Conservation (phyloP, 208 protist species). For the Borovskyia barvae region DNA sequence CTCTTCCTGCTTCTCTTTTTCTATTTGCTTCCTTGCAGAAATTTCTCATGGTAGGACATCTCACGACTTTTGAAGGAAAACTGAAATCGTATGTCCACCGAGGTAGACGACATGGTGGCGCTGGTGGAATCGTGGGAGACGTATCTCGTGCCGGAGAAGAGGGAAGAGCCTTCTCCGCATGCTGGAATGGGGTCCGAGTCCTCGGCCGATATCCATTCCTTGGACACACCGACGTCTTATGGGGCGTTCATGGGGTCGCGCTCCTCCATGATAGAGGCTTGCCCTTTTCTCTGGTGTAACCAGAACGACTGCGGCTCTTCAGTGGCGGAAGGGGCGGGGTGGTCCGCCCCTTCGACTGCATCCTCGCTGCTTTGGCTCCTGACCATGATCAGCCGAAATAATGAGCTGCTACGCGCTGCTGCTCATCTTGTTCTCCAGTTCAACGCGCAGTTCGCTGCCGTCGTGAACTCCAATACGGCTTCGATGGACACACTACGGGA, state of each 20-base stretch:
- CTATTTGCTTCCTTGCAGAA: too few relatives aligned
- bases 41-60: too few relatives aligned
- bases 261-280: conserved; percentile 16
- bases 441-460: conserved; percentile 36
- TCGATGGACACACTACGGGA: conserved; percentile 34
- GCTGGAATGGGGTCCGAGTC: not conserved
- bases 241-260: not conserved
- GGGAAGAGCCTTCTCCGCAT: not conserved
- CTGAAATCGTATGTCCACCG: too few relatives aligned
- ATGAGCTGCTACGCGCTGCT: conserved; percentile 41
- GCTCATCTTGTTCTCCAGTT: conserved; percentile 63
- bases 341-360: not conserved
- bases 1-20: too few relatives aligned
- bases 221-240: too few relatives aligned
- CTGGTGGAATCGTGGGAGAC: conserved; percentile 36
- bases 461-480: conserved; percentile 14
- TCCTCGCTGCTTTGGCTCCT: conserved; percentile 58
- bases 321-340: not conserved
- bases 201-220: too few relatives aligned
- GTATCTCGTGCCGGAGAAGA: conserved; percentile 9
- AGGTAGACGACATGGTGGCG: conserved; percentile 26
- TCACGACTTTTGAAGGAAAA: too few relatives aligned
- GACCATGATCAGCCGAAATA: conserved; percentile 61
- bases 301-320: not conserved
- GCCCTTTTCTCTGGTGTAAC: conserved; percentile 7